Evolutionary conservation across 371 early-diverging fungal genomes (phyloP).

Genomic region (Entomophthora muscae): DNA sequence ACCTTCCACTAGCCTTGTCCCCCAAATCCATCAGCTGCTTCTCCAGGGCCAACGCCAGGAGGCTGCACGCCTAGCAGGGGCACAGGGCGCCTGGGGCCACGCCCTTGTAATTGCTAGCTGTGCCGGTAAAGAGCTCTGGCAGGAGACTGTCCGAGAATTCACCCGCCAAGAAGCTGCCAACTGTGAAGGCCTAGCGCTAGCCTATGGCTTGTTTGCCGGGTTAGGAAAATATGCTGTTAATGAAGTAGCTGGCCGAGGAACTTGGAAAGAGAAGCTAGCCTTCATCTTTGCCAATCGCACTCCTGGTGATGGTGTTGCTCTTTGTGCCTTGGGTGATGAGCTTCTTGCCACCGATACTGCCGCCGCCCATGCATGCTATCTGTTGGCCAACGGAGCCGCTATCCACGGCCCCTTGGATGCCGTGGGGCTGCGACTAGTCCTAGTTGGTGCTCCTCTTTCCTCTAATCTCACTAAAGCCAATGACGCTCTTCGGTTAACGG

Average conservation of each 20-base stretch:
- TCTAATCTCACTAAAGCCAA: slow-evolving; percentile 19
- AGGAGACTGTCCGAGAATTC: slow-evolving; percentile 38
- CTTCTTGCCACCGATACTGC: slow-evolving; percentile 32
- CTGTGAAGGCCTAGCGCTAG: slow-evolving; percentile 41
- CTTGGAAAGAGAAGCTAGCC: slow-evolving; percentile 48
- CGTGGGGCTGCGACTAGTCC: slow-evolving; percentile 29
- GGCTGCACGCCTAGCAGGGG: slow-evolving; percentile 54
- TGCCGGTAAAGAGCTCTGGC: slow-evolving; percentile 64
- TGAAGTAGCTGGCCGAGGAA: slow-evolving; percentile 4
- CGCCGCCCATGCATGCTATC: slow-evolving; percentile 75
- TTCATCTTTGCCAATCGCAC: slow-evolving; percentile 75
- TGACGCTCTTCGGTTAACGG: slow-evolving; percentile 42
- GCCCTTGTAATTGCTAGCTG: slow-evolving; percentile 79
- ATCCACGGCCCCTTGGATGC: slow-evolving; percentile 39
- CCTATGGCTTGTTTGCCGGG: slow-evolving; percentile 59
- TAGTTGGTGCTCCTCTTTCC: slow-evolving; percentile 29
- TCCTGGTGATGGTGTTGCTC: slow-evolving; percentile 45
- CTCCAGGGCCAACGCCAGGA: slow-evolving; percentile 51
- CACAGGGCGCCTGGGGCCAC: slow-evolving; percentile 66
- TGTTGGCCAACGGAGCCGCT: slow-evolving; percentile 36
- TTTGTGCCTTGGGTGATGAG: slow-evolving; percentile 61
- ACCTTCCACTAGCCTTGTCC: slow-evolving; percentile 14
- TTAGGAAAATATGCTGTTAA: slow-evolving; percentile 23
- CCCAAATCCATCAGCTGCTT: slow-evolving; percentile 25
- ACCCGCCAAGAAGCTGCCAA: background rate